Conservation (phyloP, 306 rosid genomes). For the Chamaecrista fasciculata region DNA sequence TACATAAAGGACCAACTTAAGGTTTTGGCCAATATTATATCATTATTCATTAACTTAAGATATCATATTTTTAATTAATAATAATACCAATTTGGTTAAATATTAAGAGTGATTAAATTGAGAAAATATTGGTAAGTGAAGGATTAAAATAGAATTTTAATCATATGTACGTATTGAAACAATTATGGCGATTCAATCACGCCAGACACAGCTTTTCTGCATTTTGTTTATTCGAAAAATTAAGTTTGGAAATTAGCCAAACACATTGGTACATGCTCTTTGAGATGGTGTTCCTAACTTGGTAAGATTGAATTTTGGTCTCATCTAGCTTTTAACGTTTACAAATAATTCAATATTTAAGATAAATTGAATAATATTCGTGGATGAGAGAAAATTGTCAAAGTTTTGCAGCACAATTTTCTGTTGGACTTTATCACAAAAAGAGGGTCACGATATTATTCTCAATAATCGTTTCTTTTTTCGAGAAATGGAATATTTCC, state of each 20-base stretch:
- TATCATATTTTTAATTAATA: too few relatives aligned
- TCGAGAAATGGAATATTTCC: neutral
- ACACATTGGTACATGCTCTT: neutral
- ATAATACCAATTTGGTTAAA: too few relatives aligned
- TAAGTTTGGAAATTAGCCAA: neutral
- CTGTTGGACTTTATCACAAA: neutral
- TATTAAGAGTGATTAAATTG: too few relatives aligned
- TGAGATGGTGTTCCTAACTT: neutral
- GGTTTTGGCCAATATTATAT: too few relatives aligned
- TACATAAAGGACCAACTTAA: too few relatives aligned
- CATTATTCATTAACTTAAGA: too few relatives aligned
- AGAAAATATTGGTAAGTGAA: too few relatives aligned
- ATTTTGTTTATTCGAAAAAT: neutral
- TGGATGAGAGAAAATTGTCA: neutral
- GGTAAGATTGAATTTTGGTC: neutral
- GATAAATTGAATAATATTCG: neutral
- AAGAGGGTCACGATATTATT: neutral
- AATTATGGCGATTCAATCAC: too few relatives aligned
- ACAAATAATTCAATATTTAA: neutral
- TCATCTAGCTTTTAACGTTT: neutral
- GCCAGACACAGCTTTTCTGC: neutral
- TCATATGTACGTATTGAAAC: too few relatives aligned
- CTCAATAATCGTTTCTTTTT: neutral
- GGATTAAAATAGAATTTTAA: too few relatives aligned
- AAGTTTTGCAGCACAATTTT: constrained; percentile 4